Base-by-base conservation (phyloP, 441 rosid genomes). In the Adansonia grandidieri region DNA sequence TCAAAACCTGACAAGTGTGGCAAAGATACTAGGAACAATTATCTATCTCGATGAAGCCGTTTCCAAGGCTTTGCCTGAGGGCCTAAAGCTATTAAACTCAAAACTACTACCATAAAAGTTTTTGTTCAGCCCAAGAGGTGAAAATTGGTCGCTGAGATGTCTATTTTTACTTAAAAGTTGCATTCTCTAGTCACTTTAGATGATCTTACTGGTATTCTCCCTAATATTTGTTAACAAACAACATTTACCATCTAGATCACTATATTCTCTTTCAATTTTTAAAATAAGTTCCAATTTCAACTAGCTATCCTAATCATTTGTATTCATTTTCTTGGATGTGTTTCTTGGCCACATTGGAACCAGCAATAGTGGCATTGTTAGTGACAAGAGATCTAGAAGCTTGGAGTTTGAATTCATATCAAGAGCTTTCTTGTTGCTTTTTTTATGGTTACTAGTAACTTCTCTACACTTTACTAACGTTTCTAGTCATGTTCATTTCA, bases 1-100 rank as follows among this genome's bases (percentile, higher is more conserved):
- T 2, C 48, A 75, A 78, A 86, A 88, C 77, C 8, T 61, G 47
- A 79, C 87, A 85, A 85, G 88, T 72, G 7, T 83, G 3, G 93
- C 88, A 19, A 90, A 90, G 80, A 82, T 88, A 44, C 5, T 76
- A 10, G 91, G 90, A 47, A 91, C 91, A 1, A 50, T 81, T 7
- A 45, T 87, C 9, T 91, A 97, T 68, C 91, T 92, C 0, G 78
- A 88, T 42, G 94, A 94, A 86, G 97, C 97, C 28, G 81, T 91
- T 77, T 82, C 87, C 13, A 91, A 91, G 97, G 86, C 94, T 9
- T 79, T 90, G 67, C 81, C 89, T 7, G 82, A 85, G 77, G 94
- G 93, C 6, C 92, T 90, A 1, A 87, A 87, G 80, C 79, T 89
- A 48, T 82, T 89, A 24, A 85, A 88, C 66, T 14, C 81, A 2